Conservation (phyloP, 2,329 filamentous ascomycete genomes). For the Penicillium sp. region DNA sequence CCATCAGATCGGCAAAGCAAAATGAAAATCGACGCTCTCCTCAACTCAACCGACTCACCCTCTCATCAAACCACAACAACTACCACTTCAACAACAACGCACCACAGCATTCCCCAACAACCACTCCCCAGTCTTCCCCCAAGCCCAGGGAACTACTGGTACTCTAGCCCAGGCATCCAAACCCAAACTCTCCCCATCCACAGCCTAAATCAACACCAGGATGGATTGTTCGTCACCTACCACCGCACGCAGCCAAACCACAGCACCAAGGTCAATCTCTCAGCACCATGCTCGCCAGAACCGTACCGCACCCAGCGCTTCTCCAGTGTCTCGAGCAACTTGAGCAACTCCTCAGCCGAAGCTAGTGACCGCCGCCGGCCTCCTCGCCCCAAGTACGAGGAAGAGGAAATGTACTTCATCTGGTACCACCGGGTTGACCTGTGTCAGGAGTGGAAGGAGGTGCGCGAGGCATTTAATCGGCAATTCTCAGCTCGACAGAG, state of each 20-base stretch:
- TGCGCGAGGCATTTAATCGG: conserved; percentile 43
- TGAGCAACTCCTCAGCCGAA: conserved; percentile 37
- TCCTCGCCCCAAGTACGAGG: conserved; percentile 46
- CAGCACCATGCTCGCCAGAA: conserved; percentile 31
- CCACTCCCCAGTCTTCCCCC: conserved; percentile 30
- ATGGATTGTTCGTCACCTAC: conserved; percentile 6
- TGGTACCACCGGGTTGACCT: conserved; percentile 50
- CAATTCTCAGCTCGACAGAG: conserved; percentile 43
- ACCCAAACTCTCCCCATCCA: not conserved
- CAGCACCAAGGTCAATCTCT: not conserved
- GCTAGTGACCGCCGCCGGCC: conserved; percentile 38
- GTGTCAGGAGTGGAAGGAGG: conserved; percentile 46
- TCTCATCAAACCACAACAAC: conserved; percentile 15
- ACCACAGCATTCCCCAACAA: conserved; percentile 18
- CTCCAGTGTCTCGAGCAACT: conserved; percentile 42
- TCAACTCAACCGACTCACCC: conserved; percentile 31
- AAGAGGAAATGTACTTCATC: conserved; percentile 49
- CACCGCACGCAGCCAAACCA: not conserved
- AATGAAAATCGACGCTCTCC: conserved; percentile 36
- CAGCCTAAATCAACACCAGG: not conserved
- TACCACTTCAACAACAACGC: conserved; percentile 13
- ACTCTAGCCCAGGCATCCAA: conserved; percentile 18
- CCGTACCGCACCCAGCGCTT: conserved; percentile 39
- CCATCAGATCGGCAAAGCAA: conserved; percentile 29
- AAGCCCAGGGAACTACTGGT: conserved; percentile 27